Conservation (phyloP, 176 grass and related monocot genomes). For the Hyparrhenia diplandra region DNA sequence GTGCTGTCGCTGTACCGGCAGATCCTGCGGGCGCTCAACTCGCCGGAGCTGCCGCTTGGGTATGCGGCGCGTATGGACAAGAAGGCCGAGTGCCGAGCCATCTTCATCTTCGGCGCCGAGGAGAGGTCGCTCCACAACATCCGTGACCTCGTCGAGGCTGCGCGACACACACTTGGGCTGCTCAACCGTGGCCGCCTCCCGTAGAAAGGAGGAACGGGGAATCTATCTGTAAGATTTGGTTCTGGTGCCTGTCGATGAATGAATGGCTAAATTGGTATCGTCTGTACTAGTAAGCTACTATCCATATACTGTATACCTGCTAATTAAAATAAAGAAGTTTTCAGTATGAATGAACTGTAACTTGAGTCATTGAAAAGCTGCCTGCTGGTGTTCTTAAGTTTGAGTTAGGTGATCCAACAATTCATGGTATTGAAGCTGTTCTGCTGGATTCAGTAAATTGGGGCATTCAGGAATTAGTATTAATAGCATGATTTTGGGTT, state of each 20-base stretch:
- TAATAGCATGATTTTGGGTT: neutral
- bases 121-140: slow-evolving; percentile 86
- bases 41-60: slow-evolving; percentile 58
- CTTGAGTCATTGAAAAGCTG: neutral
- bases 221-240: neutral
- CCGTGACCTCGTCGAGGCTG: slow-evolving; percentile 67
- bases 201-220: slow-evolving; percentile 11
- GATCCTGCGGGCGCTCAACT: slow-evolving; percentile 76
- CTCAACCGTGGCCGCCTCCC: slow-evolving; percentile 75
- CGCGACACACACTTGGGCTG: slow-evolving; percentile 58
- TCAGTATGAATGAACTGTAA: neutral
- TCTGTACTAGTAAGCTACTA: neutral
- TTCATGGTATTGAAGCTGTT: neutral
- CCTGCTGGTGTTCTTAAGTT: neutral
- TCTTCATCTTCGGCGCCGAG: slow-evolving; percentile 81
- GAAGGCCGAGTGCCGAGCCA: slow-evolving; percentile 77
- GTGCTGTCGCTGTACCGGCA: slow-evolving; percentile 81
- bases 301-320: neutral
- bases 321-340: neutral
- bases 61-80: slow-evolving; percentile 63
- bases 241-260: neutral
- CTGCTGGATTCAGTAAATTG: neutral
- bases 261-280: neutral
- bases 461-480: neutral
- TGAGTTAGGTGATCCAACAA: neutral